A percentile compares a stretch with the other conserved stretches of the same genome.
Conservation (phyloP, 345 rosid species). For the Camelina sativa region DNA sequence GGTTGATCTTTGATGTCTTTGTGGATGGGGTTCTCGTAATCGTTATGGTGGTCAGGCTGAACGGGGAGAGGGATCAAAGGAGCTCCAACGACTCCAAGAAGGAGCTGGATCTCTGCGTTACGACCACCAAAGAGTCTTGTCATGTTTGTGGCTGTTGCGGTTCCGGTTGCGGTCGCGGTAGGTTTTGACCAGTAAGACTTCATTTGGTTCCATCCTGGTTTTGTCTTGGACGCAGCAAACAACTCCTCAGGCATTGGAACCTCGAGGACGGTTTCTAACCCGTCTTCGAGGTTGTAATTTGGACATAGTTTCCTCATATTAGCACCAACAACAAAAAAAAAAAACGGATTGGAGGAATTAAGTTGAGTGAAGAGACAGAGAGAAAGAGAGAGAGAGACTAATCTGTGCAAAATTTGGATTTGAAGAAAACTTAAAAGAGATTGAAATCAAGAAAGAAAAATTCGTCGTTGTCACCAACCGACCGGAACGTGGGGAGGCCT, state of each 20-base stretch:
- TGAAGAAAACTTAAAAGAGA: conserved; percentile 40
- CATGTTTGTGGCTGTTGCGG: conserved; percentile 46
- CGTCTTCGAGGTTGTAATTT: conserved; percentile 78
- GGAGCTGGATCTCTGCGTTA: conserved; percentile 81
- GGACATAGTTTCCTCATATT: conserved; percentile 96
- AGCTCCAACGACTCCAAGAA: conserved; percentile 93
- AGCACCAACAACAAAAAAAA: not conserved
- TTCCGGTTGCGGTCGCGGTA: conserved; percentile 29
- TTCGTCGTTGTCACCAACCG: conserved; percentile 62
- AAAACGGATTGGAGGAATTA: not conserved
- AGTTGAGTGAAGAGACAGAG: conserved; percentile 37
- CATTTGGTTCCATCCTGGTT: conserved; percentile 74
- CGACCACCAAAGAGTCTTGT: conserved; percentile 58
- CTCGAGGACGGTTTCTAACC: conserved; percentile 94
- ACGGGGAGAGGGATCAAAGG: conserved; percentile 90
- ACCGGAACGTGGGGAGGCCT: conserved; percentile 72
- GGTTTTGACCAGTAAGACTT: conserved; percentile 79
- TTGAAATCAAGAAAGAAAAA: conserved; percentile 23
- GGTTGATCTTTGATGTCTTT: conserved; percentile 61
- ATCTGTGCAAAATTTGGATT: conserved; percentile 28
- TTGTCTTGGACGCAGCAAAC: conserved; percentile 52
- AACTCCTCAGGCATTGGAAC: conserved; percentile 96
- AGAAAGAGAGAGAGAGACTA: conserved; percentile 34
- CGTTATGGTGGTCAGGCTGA: conserved; percentile 42
- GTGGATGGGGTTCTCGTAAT: conserved; percentile 45